Evolutionary conservation across 257 asterid species (phyloP).

Genomic region (Solanum chmielewskii): DNA sequence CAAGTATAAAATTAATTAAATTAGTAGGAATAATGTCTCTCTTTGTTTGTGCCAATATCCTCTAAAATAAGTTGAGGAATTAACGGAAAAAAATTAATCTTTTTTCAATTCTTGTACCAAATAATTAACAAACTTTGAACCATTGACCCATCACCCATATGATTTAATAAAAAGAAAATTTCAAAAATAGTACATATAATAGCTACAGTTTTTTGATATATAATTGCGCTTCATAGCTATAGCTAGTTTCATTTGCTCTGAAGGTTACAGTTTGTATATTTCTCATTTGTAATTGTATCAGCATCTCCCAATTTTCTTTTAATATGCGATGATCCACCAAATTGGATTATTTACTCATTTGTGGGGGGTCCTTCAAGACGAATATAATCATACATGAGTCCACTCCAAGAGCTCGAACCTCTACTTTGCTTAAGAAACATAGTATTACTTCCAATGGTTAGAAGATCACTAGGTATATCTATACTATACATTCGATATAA

Average conservation of each 20-base stretch:
- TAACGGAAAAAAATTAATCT: not conserved
- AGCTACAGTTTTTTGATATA: not conserved
- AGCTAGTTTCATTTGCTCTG: too few relatives aligned
- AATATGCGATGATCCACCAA: not conserved
- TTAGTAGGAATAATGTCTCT: not conserved
- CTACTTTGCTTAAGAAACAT: slow-evolving; percentile 26
- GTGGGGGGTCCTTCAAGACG: slow-evolving; percentile 21
- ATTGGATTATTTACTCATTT: not conserved
- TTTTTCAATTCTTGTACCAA: not conserved
- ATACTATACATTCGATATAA: slow-evolving; percentile 22
- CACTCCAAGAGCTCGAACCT: slow-evolving; percentile 2
- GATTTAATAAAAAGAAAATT: not conserved
- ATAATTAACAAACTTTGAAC: not conserved
- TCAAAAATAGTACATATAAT: not conserved
- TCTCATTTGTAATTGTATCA: not conserved
- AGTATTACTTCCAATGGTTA: slow-evolving; percentile 25
- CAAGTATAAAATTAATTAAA: not conserved
- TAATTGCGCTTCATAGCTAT: too few relatives aligned
- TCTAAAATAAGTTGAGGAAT: not conserved
- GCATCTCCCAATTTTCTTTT: not conserved
- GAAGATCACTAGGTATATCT: slow-evolving; percentile 2
- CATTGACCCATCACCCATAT: not conserved
- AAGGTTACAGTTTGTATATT: too few relatives aligned
- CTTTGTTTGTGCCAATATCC: not conserved
- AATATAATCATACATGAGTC: slow-evolving; percentile 48